Conservation (phyloP, 371 early-diverging fungal genomes). For the Phascolomyces articulosus region DNA sequence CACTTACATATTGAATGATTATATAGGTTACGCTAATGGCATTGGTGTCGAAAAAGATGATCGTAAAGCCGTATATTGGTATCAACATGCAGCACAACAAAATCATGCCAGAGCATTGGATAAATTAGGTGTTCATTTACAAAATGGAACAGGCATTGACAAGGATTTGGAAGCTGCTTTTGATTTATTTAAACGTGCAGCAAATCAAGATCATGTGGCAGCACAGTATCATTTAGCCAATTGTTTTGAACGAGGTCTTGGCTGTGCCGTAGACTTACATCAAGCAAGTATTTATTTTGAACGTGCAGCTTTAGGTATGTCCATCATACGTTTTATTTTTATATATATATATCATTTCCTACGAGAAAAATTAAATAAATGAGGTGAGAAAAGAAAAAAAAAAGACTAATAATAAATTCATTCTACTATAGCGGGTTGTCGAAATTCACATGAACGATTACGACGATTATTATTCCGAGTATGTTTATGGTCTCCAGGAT, state of each 20-base stretch:
- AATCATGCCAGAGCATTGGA: conserved; percentile 75
- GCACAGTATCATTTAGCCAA: conserved; percentile 73
- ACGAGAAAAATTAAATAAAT: no score
- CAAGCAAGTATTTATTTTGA: conserved; percentile 71
- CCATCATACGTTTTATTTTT: no score
- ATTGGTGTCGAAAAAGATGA: conserved; percentile 63
- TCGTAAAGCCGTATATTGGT: conserved; percentile 69
- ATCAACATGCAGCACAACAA: conserved; percentile 65
- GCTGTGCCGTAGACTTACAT: conserved; percentile 56
- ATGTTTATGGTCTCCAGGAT: conserved; percentile 41
- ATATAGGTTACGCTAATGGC: conserved; percentile 70
- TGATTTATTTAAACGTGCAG: conserved; percentile 60
- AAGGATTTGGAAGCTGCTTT: conserved; percentile 60
- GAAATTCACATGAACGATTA: conserved; percentile 57
- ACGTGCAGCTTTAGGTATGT: conserved; percentile 59
- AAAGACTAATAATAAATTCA: no score
- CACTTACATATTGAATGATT: neutral
- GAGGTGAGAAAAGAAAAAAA: no score
- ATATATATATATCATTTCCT: no score
- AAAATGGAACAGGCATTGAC: conserved; percentile 73
- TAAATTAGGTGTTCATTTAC: conserved; percentile 79
- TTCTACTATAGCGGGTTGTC: conserved; percentile 51
- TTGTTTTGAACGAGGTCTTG: conserved; percentile 69
- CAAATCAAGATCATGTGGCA: conserved; percentile 64
- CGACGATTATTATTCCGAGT: conserved; percentile 51